Evolutionary conservation across 805 yeast genomes (phyloP).

Genomic region (Danielia oregonensis): DNA sequence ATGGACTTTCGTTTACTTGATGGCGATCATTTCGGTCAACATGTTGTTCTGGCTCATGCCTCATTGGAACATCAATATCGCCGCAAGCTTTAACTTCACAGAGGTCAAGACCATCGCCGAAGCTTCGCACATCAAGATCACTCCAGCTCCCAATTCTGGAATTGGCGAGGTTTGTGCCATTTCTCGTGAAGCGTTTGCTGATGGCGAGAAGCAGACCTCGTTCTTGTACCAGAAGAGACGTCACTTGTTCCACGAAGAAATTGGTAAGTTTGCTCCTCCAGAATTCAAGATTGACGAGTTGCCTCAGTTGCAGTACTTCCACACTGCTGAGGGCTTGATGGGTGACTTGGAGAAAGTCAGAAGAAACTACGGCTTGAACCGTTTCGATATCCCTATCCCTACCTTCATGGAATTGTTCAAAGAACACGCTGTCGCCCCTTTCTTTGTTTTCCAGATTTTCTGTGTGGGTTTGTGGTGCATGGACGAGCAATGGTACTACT

Average conservation of each 20-base stretch:
- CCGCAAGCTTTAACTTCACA: constrained; percentile 65
- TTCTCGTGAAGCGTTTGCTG: constrained; percentile 48
- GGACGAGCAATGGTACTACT: constrained; percentile 96
- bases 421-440: constrained; percentile 98
- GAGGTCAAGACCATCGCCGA: constrained; percentile 49
- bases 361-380: constrained; percentile 77
- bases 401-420: constrained; percentile 85
- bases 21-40: constrained; percentile 70
- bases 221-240: constrained; percentile 91
- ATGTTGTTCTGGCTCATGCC: constrained; percentile 82
- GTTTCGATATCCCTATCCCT: constrained; percentile 94
- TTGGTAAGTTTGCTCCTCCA: constrained; percentile 72
- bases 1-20: constrained; percentile 91
- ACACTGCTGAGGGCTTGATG: constrained; percentile 49
- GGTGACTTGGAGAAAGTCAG: constrained; percentile 47
- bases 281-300: constrained; percentile 61
- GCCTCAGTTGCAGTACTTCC: constrained; percentile 57
- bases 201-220: constrained; percentile 59
- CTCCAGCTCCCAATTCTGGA: constrained; percentile 84
- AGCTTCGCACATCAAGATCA: constrained; percentile 71
- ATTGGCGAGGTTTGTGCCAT: constrained; percentile 74
- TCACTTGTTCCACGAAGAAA: constrained; percentile 60
- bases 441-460: constrained; percentile 93
- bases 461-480: constrained; percentile 94
- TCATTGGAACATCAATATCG: constrained; percentile 81